Evolutionary conservation across 352 stramenopile species (phyloP).

Genomic region (Phytophthora ohioensis): DNA sequence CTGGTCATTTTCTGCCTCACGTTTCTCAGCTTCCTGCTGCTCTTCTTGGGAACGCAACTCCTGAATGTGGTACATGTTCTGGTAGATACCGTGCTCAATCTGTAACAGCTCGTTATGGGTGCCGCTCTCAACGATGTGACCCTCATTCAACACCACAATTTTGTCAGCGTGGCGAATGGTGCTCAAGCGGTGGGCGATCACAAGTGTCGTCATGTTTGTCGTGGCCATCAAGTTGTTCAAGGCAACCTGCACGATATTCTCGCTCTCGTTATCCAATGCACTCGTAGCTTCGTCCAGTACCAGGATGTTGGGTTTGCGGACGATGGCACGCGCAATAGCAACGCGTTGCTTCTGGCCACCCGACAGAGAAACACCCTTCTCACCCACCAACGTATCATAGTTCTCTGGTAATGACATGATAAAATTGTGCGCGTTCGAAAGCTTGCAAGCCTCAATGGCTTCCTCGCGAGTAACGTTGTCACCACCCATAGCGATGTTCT

Average conservation of each 20-base stretch:
- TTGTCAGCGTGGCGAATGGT: constrained; percentile 59
- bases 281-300: constrained; percentile 73
- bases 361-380: constrained; percentile 82
- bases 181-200: constrained; percentile 56
- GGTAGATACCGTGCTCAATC: constrained; percentile 32
- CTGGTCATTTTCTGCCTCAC: background rate
- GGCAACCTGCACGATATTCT: constrained; percentile 40
- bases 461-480: constrained; percentile 68
- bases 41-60: constrained; percentile 22
- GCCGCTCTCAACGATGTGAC: constrained; percentile 55
- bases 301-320: constrained; percentile 58
- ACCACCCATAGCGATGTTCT: constrained; percentile 91
- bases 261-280: constrained; percentile 52
- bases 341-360: constrained; percentile 68
- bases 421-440: constrained; percentile 56
- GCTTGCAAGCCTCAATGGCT: constrained; percentile 69
- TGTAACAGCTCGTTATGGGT: constrained; percentile 46
- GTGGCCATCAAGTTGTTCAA: constrained; percentile 35
- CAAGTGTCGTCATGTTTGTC: constrained; percentile 42
- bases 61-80: constrained; percentile 41
- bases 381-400: constrained; percentile 77
- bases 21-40: constrained; percentile 15
- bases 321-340: constrained; percentile 62
- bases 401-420: constrained; percentile 88
- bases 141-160: constrained; percentile 58